Evolutionary conservation across 2,329 filamentous ascomycete species (phyloP).

Genomic region (Endocalyx cinctus): DNA sequence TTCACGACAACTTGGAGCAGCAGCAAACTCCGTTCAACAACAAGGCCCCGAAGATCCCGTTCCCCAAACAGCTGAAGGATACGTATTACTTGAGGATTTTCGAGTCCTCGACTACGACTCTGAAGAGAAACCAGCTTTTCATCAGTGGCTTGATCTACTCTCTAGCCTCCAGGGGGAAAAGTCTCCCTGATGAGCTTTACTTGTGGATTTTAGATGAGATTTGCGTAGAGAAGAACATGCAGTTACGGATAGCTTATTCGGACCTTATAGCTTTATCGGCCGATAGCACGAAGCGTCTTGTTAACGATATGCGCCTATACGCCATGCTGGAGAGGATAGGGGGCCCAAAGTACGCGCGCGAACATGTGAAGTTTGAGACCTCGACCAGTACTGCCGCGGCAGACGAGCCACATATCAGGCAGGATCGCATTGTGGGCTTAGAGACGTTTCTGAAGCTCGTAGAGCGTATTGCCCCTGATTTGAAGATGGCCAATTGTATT

Average conservation of each 20-base stretch:
- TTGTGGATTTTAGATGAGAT: slow-evolving; percentile 62
- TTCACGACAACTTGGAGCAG: slow-evolving; percentile 29
- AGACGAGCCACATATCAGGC: slow-evolving; percentile 26
- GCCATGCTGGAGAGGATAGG: slow-evolving; percentile 56
- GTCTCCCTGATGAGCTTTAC: slow-evolving; percentile 60
- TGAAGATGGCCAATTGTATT: slow-evolving; percentile 30
- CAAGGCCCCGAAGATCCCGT: slow-evolving; percentile 22
- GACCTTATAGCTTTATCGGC: slow-evolving; percentile 44
- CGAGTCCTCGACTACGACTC: slow-evolving; percentile 39
- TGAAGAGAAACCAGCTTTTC: slow-evolving; percentile 57
- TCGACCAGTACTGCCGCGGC: slow-evolving; percentile 21
- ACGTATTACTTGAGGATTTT: slow-evolving; percentile 45
- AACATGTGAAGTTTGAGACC: slow-evolving; percentile 18
- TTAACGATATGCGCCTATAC: slow-evolving; percentile 42
- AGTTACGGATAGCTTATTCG: slow-evolving; percentile 57
- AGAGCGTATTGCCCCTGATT: slow-evolving; percentile 28
- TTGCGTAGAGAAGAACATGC: slow-evolving; percentile 48
- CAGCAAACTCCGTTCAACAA: too few relatives aligned
- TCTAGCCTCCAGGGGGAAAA: slow-evolving; percentile 37
- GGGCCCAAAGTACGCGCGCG: slow-evolving; percentile 43
- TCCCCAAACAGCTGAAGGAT: slow-evolving; percentile 33
- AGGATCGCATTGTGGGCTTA: slow-evolving; percentile 44
- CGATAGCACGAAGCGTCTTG: slow-evolving; percentile 37
- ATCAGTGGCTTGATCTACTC: slow-evolving; percentile 58
- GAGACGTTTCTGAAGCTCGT: slow-evolving; percentile 40